Base-by-base conservation (phyloP, 805 yeast genomes). In the Lachancea waltii region DNA sequence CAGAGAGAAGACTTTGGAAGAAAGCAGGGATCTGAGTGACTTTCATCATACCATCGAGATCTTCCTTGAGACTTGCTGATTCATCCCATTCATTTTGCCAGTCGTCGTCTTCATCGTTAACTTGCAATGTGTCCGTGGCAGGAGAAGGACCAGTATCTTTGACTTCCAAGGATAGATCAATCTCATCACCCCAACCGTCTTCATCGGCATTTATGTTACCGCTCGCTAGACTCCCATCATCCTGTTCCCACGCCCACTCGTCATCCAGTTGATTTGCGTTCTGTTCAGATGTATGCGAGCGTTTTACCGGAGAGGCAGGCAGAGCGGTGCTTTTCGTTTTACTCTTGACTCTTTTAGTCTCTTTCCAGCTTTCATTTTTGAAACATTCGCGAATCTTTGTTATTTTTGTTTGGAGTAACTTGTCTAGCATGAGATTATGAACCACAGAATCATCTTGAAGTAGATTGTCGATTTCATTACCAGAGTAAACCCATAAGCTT, bases 211-310 rank as follows among this genome's bases (percentile, higher is more conserved):
- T n/a, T n/a, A n/a, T n/a, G n/a, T 37, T 45, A 26, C 44, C 42
- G n/a, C 15, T 29, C 3, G 46, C 44, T 2, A 15, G 13, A 5
- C 16, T 16, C 4, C 10, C 43, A 9, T 29, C 44, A 16, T 44
- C 56, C 7, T 47, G 48, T 23, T 46, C 47, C 58, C 58, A 54
- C 5, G 37, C 50, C 56, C 58, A 51, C 11, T 46, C 51, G 15
- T 48, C 50, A 3, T 39, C 43, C n/a, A 21, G 30, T 6, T 33
- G 34, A 9, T 30, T 30, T 8, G 17, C 21, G 10, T 22, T 23
- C 7, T 26, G 31, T 17, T 26, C 25, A 5, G 17, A 18, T 10
- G 24, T 9, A 10, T 9, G 28, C 7, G 7, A 29, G 25, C 17
- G 25, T 5, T n/a, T 13, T 5, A 11, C 37, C 3, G 20, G 4